These are phyloP conservation scores for Eremothecium gossypii DNA, from an alignment of 1,139 yeast species.

Conservation along the genomic window DNA sequence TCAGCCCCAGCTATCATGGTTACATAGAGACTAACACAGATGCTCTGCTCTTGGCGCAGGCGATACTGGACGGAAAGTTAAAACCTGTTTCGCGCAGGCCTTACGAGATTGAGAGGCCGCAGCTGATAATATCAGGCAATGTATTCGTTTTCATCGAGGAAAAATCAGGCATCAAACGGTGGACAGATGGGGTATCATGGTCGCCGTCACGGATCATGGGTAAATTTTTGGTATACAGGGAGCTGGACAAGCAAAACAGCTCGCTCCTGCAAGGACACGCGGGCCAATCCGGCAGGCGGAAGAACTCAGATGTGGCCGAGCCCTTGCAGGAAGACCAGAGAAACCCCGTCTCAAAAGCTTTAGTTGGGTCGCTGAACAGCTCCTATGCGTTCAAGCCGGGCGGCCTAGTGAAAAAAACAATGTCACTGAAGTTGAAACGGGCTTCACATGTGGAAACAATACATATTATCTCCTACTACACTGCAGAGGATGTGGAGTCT, in stretches of 20 bases:
- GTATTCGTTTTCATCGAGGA: slow-evolving; percentile 82
- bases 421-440: slow-evolving; percentile 45
- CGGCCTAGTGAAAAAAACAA: slow-evolving; percentile 76
- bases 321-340: slow-evolving; percentile 16
- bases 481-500: slow-evolving; percentile 59
- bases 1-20: slow-evolving; percentile 2
- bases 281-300: background rate
- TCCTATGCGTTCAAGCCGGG: slow-evolving; percentile 62
- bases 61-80: slow-evolving; percentile 53
- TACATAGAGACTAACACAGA: slow-evolving; percentile 77
- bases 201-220: slow-evolving; percentile 83
- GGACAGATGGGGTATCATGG: slow-evolving; percentile 96
- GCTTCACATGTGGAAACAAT: slow-evolving; percentile 38
- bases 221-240: slow-evolving; percentile 72
- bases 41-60: slow-evolving; percentile 75
- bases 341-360: slow-evolving; percentile 11
- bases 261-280: background rate
- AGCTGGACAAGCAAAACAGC: slow-evolving; percentile 39
- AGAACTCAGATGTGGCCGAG: background rate
- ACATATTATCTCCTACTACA: slow-evolving; percentile 73
- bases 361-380: slow-evolving; percentile 49
- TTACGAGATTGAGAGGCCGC: slow-evolving; percentile 63
- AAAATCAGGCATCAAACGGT: slow-evolving; percentile 72
- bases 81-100: slow-evolving; percentile 72
- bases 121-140: slow-evolving; percentile 64